Conservation (phyloP, 1,284 basidiomycete genomes). For the Ganoderma multipileum region DNA sequence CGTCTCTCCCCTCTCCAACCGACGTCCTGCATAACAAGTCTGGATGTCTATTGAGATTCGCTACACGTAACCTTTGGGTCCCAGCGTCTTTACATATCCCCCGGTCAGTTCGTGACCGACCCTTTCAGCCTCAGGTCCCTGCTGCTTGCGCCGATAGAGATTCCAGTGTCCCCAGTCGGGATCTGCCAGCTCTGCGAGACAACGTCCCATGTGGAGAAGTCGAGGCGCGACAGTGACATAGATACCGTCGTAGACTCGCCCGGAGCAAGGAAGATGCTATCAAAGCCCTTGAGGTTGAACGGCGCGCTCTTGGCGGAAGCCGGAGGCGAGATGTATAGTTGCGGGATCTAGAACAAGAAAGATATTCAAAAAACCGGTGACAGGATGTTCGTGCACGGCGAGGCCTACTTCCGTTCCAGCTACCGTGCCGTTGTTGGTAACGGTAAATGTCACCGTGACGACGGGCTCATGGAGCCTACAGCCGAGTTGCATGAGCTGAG, state of each 20-base stretch:
- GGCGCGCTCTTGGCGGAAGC: constrained; percentile 66
- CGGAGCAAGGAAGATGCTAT: constrained; percentile 55
- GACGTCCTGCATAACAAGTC: not conserved
- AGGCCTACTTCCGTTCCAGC: constrained; percentile 41
- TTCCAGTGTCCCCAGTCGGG: constrained; percentile 33
- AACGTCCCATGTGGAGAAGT: constrained; percentile 48
- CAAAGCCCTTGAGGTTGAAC: constrained; percentile 69
- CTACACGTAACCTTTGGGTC: not conserved
- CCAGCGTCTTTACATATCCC: too few species aligned
- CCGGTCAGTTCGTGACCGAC: constrained; percentile 42
- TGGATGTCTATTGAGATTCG: constrained; percentile 52
- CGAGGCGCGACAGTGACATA: constrained; percentile 67
- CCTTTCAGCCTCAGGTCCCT: constrained; percentile 38
- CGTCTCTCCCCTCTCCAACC: constrained; percentile 7
- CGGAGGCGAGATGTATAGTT: constrained; percentile 70
- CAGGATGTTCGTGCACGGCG: not conserved
- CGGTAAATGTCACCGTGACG: constrained; percentile 40
- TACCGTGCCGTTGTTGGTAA: constrained; percentile 45
- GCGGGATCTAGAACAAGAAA: constrained; percentile 46
- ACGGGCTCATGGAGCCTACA: constrained; percentile 42
- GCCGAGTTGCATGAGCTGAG: not conserved
- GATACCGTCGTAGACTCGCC: constrained; percentile 54
- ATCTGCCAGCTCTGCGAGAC: constrained; percentile 38
- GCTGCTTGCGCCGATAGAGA: constrained; percentile 41
- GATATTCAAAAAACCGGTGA: not conserved